Base-by-base conservation (phyloP, 192 early-diverging fungal genomes). In the Podila epicladia region DNA sequence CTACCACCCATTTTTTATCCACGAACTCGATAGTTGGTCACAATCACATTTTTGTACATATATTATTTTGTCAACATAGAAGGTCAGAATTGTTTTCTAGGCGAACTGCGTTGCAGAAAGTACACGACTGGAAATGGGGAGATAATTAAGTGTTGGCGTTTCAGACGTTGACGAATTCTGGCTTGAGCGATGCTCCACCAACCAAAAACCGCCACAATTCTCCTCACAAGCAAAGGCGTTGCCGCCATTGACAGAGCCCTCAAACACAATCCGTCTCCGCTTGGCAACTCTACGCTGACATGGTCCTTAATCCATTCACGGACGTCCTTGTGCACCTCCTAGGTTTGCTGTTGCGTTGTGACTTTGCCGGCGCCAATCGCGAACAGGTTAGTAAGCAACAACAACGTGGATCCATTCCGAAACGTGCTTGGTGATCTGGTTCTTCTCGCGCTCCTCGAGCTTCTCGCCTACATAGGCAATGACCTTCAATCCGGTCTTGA, bases 301-400 rank as follows among this genome's bases (percentile, higher is more conserved):
- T 93, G 92, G 17, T 85, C 88, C 37, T 80, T 82, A 55, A 97
- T 85, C 90, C 96, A 97, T 57, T 84, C 70, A 72, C 97, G 93
- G 80, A 99, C 95, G 4, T 69, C 85, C 64, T 45, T 48, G 83
- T 99, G 98, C 58, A 94, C 93, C 71, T 97, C 95, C 88, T 99
- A 96, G 29, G 98, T 97, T 86, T 98, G 95, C 53, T 91, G 85
- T 58, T 93, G 94, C 11, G 94, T 90, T 32, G 97, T 96, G 13
- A 99, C 97, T 89, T 95, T 95, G 67, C 97, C 97, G 17, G 97
- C 98, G 33, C 98, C 97, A 76, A 99, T 98, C 98, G 97, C 98
- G 98, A 45, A 99, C 98, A 48, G 98, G 98, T 87, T 99, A 97
- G 84, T 99, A 99, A 55, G 98, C 98, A 83, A 99, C 88, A 9